Evolutionary conservation across 2,329 filamentous ascomycete genomes (phyloP), one percentile per base, ranked within the genome.

Genomic region (Penicillium sp.): DNA sequence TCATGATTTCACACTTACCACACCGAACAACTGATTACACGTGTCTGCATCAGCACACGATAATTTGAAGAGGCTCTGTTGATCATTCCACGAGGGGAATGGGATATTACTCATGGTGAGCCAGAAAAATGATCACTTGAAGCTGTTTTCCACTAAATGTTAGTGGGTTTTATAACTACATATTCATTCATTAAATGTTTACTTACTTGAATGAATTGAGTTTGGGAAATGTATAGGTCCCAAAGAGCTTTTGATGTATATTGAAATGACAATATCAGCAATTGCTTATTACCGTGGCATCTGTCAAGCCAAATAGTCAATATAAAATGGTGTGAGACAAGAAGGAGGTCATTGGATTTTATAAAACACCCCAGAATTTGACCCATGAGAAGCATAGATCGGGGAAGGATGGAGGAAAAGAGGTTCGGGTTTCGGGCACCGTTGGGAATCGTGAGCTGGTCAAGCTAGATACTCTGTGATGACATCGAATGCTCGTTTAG

Each of bases 41-140:
- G 62, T 62, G 38, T 72, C 68, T 25, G 67, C 56, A 59, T 71
- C 70, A 45, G 66, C 60, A 54, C 64, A 70, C 40, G 69, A 64
- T 51, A 71, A 59, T 45, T 66, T 67, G 53, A 71, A 70, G 52
- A 69, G 61, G 53, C 57, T 64, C 53, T 66, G 61, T 53, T 71
- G 68, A 31, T 72, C 67, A 37, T 60, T 53, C 70, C 70, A 73
- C 47, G 65, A 57, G 33, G 64, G 63, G 30, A 69, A 69, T 2
- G 55, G 61, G 30, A 70, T 59, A 45, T 55, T 65, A 56, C 62
- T 66, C 70, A 73, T 73, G 30, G 30, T 64, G 61, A 53, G 57
- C 43, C 36, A 30, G 17, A 41, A 10, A 49, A 38, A 50, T 36
- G 38, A 19, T 31, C 22, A 50, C 14, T 58, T 47, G 46, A 38